Conservation (phyloP, 164 flowering plant genomes). For the Paratinospora sagittata region DNA sequence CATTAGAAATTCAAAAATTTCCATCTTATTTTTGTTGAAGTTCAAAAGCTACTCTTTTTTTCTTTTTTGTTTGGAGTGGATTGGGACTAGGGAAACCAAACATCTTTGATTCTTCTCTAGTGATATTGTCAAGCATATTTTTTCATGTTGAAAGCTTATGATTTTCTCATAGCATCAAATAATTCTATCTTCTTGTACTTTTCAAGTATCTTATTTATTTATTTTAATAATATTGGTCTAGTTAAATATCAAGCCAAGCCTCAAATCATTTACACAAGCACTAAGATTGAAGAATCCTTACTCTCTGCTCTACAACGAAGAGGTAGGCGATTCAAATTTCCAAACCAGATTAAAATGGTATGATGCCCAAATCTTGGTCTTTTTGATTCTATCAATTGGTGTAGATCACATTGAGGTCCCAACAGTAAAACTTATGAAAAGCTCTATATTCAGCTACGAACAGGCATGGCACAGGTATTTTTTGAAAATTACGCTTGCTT, state of each 20-base stretch:
- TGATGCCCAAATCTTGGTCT: background rate
- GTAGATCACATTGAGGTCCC: conserved; percentile 65
- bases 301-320: conserved; percentile 70
- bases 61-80: background rate
- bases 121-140: background rate
- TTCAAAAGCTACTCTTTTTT: background rate
- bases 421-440: conserved; percentile 75
- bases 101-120: background rate
- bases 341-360: background rate
- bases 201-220: background rate
- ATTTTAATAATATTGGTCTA: conserved; percentile 24
- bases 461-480: conserved; percentile 99
- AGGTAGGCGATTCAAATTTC: conserved; percentile 39
- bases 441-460: conserved; percentile 94
- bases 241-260: conserved; percentile 94
- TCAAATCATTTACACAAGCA: conserved; percentile 74
- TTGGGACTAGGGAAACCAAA: background rate
- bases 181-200: background rate
- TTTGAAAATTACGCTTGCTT: background rate
- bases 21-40: background rate
- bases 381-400: conserved; percentile 21
- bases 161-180: conserved; percentile 7
- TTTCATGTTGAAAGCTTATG: background rate
- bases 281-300: conserved; percentile 78
- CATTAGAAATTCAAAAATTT: background rate